Conservation (phyloP, 2,329 filamentous ascomycete genomes). For the Akanthomyces muscarius region DNA sequence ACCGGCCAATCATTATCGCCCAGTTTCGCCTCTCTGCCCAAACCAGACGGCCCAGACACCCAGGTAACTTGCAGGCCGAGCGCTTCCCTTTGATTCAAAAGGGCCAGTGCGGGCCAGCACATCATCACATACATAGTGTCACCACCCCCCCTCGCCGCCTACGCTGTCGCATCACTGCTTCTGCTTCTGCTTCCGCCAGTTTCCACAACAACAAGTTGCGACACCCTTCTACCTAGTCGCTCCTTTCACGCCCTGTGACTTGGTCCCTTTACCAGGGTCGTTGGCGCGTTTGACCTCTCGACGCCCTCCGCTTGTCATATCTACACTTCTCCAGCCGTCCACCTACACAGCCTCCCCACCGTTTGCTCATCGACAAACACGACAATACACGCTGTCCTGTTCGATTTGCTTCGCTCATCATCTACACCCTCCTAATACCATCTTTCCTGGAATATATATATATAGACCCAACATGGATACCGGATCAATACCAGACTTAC, state of each 20-base stretch:
- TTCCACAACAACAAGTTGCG: background rate
- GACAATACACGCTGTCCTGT: background rate
- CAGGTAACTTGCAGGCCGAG: background rate
- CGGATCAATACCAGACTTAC: background rate
- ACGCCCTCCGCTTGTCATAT: constrained; percentile 7
- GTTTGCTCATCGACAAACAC: background rate
- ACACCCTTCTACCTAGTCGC: background rate
- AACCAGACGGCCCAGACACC: background rate
- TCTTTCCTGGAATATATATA: background rate
- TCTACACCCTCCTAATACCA: background rate
- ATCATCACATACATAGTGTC: background rate
- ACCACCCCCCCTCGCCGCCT: background rate
- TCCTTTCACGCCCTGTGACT: constrained; percentile 8
- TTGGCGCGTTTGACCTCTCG: constrained; percentile 1
- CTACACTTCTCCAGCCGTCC: background rate
- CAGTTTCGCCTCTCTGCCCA: constrained; percentile 16
- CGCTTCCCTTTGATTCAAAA: background rate
- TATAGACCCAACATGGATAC: constrained; percentile 7
- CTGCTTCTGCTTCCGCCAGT: background rate
- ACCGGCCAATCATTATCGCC: constrained; percentile 21
- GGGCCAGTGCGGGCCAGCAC: constrained; percentile 3
- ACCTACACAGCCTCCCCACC: constrained; percentile 2
- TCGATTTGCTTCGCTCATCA: background rate
- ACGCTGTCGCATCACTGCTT: background rate
- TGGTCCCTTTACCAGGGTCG: background rate